These are phyloP conservation scores for Rhododendron ferrugineum DNA, from an alignment of 148 eudicot species.

Conservation along the genomic window DNA sequence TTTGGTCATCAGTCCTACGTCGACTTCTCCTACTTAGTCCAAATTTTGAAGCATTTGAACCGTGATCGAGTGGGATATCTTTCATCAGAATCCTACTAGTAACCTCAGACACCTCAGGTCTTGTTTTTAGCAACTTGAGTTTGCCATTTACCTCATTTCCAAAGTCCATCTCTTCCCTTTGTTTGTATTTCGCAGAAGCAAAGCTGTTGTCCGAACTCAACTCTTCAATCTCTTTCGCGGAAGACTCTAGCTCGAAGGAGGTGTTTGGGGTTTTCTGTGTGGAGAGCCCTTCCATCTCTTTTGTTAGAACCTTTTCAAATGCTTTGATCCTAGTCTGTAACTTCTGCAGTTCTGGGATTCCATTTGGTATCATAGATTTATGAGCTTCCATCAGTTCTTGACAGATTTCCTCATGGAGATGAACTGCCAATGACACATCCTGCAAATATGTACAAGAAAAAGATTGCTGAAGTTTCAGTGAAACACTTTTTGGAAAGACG, in stretches of 20 bases:
- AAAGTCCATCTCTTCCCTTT: constrained; percentile 14
- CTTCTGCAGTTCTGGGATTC: constrained; percentile 46
- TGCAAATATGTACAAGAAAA: constrained; percentile 19
- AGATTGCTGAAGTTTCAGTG: not conserved
- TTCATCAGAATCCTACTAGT: constrained; percentile 52
- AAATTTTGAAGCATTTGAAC: constrained; percentile 38
- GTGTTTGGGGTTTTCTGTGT: constrained; percentile 24
- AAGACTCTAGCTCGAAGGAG: constrained; percentile 33
- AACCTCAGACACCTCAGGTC: constrained; percentile 36
- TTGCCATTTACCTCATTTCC: constrained; percentile 17
- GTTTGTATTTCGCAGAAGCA: constrained; percentile 16
- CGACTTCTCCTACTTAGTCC: constrained; percentile 39
- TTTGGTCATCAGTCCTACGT: constrained; percentile 49
- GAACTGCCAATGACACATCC: constrained; percentile 22
- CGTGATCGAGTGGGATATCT: constrained; percentile 87
- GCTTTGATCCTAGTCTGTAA: constrained; percentile 57
- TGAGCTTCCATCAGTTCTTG: constrained; percentile 15
- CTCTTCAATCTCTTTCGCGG: constrained; percentile 40
- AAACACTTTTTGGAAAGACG: not conserved
- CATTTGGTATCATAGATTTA: constrained; percentile 19
- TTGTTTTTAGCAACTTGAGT: constrained; percentile 25
- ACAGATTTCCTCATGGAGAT: constrained; percentile 14
- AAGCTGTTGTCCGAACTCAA: constrained; percentile 30
- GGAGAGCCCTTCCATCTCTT: constrained; percentile 34
- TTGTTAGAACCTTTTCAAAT: constrained; percentile 44